Conservation (phyloP, 2,329 filamentous ascomycete genomes). For the Akanthomyces muscarius region DNA sequence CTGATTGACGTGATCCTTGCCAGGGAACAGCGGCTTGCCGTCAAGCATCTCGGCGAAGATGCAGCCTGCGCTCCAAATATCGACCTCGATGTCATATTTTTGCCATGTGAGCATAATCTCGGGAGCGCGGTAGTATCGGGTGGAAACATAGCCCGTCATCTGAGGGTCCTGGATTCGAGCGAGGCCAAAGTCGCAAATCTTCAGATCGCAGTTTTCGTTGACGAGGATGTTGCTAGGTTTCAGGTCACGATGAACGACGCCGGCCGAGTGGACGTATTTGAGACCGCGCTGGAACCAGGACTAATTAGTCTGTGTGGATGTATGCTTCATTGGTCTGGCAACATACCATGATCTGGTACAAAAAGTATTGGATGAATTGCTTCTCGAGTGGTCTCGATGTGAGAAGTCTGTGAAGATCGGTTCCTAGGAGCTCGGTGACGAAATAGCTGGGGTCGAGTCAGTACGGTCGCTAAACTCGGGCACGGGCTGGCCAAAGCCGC, state of each 20-base stretch:
- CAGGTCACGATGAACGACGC: constrained; percentile 93
- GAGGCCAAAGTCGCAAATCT: constrained; percentile 98
- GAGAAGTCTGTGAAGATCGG: constrained; percentile 90
- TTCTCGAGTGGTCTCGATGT: constrained; percentile 96
- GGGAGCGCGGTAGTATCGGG: constrained; percentile 95
- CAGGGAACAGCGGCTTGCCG: constrained; percentile 95
- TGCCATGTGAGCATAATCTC: constrained; percentile 99
- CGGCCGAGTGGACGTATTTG: constrained; percentile 98
- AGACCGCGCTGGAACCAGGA: constrained; percentile 67
- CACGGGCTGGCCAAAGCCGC: constrained; percentile 29
- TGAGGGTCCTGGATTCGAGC: constrained; percentile 98
- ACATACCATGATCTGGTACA: constrained; percentile 95
- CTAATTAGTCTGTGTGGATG: not conserved
- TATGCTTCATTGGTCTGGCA: not conserved
- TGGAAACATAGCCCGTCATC: constrained; percentile 99
- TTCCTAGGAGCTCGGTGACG: constrained; percentile 94
- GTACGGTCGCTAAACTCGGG: constrained; percentile 20
- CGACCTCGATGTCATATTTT: constrained; percentile 98
- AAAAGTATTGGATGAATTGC: constrained; percentile 99
- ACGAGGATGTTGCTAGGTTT: constrained; percentile 99
- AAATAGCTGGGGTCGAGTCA: constrained; percentile 66
- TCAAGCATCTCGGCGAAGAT: constrained; percentile 99
- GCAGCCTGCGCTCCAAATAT: constrained; percentile 98
- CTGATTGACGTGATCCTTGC: constrained; percentile 99
- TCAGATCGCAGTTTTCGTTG: constrained; percentile 99